phyloP scores from a whole-genome alignment of 345 rosid genomes.

The Erucastrum elatum region DNA sequence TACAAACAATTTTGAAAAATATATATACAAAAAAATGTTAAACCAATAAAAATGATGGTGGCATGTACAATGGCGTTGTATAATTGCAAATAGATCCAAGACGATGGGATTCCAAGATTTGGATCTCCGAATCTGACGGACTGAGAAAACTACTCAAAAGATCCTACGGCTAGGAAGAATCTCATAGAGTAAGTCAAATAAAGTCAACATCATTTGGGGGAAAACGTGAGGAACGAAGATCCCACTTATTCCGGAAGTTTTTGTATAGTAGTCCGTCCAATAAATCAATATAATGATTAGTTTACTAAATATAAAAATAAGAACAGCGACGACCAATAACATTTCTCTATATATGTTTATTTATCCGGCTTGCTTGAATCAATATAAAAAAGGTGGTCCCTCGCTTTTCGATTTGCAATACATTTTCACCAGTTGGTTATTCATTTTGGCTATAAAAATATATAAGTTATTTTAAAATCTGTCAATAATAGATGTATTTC shows the following conservation, averaged over 20 bases:
- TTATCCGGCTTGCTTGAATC: conserved; percentile 12
- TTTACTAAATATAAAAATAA: neutral
- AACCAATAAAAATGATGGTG: neutral
- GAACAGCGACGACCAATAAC: conserved; percentile 23
- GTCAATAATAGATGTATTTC: neutral
- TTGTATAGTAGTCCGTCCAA: conserved; percentile 28
- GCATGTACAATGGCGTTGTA: neutral
- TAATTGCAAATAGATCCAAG: conserved; percentile 5
- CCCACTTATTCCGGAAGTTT: conserved; percentile 32
- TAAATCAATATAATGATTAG: neutral
- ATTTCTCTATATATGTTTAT: conserved; percentile 12
- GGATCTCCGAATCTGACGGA: conserved; percentile 22
- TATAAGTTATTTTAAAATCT: neutral
- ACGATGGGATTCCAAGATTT: conserved; percentile 16
- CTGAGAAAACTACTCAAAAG: neutral
- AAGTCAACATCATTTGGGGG: conserved; percentile 27
- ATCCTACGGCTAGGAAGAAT: conserved; percentile 35
- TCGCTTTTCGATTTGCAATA: neutral
- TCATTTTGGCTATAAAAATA: neutral
- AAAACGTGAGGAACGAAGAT: conserved; percentile 35
- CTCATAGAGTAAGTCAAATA: conserved; percentile 30
- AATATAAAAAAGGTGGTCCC: neutral
- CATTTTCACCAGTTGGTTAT: neutral
- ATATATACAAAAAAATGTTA: too few species aligned
- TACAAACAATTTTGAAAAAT: neutral